phyloP scores from a whole-genome alignment of 164 flowering plant species.

The Santalum album region DNA sequence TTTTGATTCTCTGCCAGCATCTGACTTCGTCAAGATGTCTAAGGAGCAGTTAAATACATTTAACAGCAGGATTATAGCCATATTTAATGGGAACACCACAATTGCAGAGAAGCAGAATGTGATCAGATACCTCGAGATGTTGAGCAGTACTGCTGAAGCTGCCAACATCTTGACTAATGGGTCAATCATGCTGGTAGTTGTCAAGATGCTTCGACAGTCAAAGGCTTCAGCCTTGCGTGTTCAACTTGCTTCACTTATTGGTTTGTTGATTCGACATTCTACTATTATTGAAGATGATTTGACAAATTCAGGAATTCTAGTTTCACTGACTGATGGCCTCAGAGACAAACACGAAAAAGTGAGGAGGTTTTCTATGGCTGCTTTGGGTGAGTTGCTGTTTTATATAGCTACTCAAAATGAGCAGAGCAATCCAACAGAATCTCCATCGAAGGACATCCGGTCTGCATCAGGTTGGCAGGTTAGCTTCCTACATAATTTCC shows the following conservation, averaged over 20 bases:
- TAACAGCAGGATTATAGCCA: conserved; percentile 33
- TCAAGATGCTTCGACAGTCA: conserved; percentile 74
- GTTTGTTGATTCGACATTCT: conserved; percentile 82
- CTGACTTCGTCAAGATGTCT: conserved; percentile 72
- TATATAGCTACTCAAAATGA: conserved; percentile 90
- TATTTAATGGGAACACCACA: conserved; percentile 46
- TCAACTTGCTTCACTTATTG: conserved; percentile 77
- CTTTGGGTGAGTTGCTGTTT: conserved; percentile 89
- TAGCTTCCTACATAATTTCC: conserved; percentile 11
- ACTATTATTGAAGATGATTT: conserved; percentile 71
- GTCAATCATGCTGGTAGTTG: conserved; percentile 72
- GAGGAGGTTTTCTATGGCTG: conserved; percentile 96
- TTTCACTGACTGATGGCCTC: conserved; percentile 79
- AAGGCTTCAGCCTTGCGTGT: conserved; percentile 75
- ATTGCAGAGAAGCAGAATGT: conserved; percentile 75
- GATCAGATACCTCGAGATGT: conserved; percentile 76
- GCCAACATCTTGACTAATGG: conserved; percentile 91
- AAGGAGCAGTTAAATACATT: conserved; percentile 56
- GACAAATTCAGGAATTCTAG: conserved; percentile 83
- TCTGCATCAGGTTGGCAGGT: conserved; percentile 92
- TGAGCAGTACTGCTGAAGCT: conserved; percentile 71
- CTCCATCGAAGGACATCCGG: conserved; percentile 73
- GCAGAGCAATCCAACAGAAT: conserved; percentile 44
- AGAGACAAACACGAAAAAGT: conserved; percentile 94
- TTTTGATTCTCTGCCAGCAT: conserved; percentile 55